Base-by-base conservation (phyloP, 371 early-diverging fungal species). In the Syncephalastrum contaminatum region DNA sequence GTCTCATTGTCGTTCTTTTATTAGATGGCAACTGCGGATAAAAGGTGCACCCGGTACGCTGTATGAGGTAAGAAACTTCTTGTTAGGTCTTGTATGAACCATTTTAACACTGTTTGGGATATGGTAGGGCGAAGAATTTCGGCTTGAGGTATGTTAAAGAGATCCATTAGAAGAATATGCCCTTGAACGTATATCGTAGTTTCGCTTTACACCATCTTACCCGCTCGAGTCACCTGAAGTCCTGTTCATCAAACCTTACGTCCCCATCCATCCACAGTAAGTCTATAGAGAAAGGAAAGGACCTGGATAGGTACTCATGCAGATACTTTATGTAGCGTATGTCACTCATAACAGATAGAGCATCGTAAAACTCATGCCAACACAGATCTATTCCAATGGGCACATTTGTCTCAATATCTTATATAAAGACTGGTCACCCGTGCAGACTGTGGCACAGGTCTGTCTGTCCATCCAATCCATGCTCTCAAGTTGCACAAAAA, bases 371-470 rank as follows among this genome's bases (percentile, higher is more conserved):
- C 20, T 21, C 22, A 51, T 40, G 27, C 50, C 27, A 41, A 18
- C 16, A 21, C 64, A 90, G 84, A 78, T 93, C 45, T 93, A 94
- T 75, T 85, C 87, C 70, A 96, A 96, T 71, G 96, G 96, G 19
- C 94, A 95, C 61, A 94, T 95, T 53, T 99, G 99, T 70, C 73
- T 99, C 21, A 94, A 95, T 58, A 97, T 98, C 48, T 81, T 98
- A 25, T 97, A 96, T 72, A 88, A 90, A 59, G 88, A 94, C 48
- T 99, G 98, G 98, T 87, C 88, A 19, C 98, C 98, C 1, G 98
- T 96, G 0, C 85, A 97, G 56, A 97, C 98, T 4, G 93, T 95
- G 39, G 83, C 89, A 15, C 86, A 94, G 21, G 91, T 99, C n/a
- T 93, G 96, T 49, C 70, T 98, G 51, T 92, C 93, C 0, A 91